Conservation (phyloP, 192 early-diverging fungal species). For the Gonapodya sp. region DNA sequence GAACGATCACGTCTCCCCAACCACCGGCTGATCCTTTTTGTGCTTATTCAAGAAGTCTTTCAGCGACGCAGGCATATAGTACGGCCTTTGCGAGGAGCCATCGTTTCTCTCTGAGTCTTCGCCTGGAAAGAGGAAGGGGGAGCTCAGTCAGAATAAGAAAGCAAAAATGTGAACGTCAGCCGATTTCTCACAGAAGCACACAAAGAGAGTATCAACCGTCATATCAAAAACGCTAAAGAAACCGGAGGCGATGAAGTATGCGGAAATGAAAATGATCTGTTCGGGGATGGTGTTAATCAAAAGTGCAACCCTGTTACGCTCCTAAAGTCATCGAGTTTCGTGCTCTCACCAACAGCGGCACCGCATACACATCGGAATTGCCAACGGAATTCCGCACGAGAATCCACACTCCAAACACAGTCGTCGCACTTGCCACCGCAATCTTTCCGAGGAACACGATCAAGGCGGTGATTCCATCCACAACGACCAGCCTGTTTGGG, state of each 20-base stretch:
- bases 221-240: conserved; percentile 39
- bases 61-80: conserved; percentile 33
- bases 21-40: neutral
- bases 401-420: neutral
- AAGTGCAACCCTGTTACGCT: neutral
- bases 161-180: conserved; percentile 46
- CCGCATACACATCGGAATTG: neutral
- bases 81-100: conserved; percentile 35
- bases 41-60: conserved; percentile 1
- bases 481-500: conserved; percentile 10
- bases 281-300: neutral
- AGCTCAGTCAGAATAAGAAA: too few species aligned
- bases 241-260: conserved; percentile 29
- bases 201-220: conserved; percentile 25
- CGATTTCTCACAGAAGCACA: neutral
- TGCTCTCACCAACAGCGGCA: neutral
- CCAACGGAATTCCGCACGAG: neutral
- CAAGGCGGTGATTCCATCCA: conserved; percentile 33
- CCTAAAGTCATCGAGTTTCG: too few species aligned
- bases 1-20: neutral
- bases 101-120: conserved; percentile 41
- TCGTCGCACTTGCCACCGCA: conserved; percentile 19
- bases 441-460: conserved; percentile 40
- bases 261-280: conserved; percentile 5
- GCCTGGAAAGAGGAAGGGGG: neutral